Base-by-base conservation (phyloP, 495 filamentous ascomycete species). In the Neurospora discreta region DNA sequence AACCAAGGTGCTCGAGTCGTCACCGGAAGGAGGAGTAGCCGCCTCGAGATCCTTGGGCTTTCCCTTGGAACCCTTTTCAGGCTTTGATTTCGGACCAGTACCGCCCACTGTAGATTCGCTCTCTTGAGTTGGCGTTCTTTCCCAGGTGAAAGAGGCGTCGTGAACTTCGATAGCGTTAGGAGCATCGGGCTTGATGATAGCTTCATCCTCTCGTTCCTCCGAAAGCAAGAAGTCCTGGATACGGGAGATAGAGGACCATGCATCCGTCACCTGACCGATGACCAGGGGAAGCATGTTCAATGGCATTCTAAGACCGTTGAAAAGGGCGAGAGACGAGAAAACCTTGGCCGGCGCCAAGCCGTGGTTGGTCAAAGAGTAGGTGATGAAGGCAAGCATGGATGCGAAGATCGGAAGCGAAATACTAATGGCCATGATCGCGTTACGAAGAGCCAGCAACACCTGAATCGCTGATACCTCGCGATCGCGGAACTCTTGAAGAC, bases 381-480 rank as follows among this genome's bases (percentile, higher is more conserved):
- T 96, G 79, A 99, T 94, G 81, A 99, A 99, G 2, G 94, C 87
- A 39, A 98, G 81, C 93, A 98, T 97, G 9, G 94, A 95, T 5
- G 94, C 94, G 75, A 97, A 97, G 44, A 93, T 90, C 8, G 95
- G 94, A 72, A 97, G 84, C 10, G 91, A 90, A 80, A 89, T 78
- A 73, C 85, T 85, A 43, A 95, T 85, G 43, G 93, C 92, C 75
- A 92, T 90, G 79, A 97, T 93, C 26, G 84, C 93, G 76, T 95
- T 95, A 74, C 93, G 88, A 70, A 96, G 90, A 3, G 90, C 87
- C 38, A 97, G 83, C 20, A 98, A 79, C 16, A 93, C 82, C 75
- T 96, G 93, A 69, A 97, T 93, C 5, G 89, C 87, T 15, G 83
- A 80, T 75, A 98, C 92, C 78, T 98, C 95, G 60, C 84, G 85